Percentiles rank a stretch among this genome's conserved stretches.
Conservation (phyloP, 139 green algal genomes). For the Asterochloris sp. region DNA sequence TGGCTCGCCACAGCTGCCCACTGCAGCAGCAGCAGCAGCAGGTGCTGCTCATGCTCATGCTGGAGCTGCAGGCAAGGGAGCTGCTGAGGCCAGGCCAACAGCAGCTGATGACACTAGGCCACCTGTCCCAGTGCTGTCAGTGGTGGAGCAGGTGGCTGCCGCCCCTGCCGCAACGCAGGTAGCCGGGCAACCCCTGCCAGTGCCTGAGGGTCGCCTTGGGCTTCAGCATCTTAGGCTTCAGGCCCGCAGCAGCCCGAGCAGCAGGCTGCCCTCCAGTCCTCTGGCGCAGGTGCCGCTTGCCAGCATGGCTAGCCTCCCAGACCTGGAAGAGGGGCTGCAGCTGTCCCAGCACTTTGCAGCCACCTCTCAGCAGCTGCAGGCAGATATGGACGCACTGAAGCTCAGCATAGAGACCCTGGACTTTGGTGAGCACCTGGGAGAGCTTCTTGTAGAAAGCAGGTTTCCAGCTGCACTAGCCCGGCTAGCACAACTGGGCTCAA, state of each 20-base stretch:
- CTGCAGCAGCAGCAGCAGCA: no score
- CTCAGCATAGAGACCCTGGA: not conserved
- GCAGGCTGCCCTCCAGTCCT: not conserved
- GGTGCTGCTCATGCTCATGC: no score
- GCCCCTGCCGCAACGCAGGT: not conserved
- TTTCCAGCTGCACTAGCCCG: no score
- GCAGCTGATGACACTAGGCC: not conserved
- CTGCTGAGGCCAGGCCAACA: no score
- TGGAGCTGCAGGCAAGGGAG: no score
- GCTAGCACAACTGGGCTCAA: not conserved
- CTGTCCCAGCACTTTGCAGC: slow-evolving; percentile 12
- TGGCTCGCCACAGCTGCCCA: no score
- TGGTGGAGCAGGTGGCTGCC: not conserved
- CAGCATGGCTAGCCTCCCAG: slow-evolving; percentile 6
- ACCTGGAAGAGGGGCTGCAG: slow-evolving; percentile 2
- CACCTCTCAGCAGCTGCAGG: slow-evolving; percentile 13
- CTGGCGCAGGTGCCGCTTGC: not conserved
- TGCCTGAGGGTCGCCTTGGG: not conserved
- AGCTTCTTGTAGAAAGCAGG: not conserved
- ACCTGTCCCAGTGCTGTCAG: not conserved
- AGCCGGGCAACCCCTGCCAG: not conserved
- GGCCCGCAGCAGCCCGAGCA: not conserved
- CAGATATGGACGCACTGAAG: slow-evolving; percentile 10
- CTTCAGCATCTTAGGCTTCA: not conserved
- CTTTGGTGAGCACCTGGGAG: slow-evolving; percentile 4